Base-by-base conservation (phyloP, 2,329 filamentous ascomycete genomes). In the Ophiognomonia clavigignenti-juglandacearum region DNA sequence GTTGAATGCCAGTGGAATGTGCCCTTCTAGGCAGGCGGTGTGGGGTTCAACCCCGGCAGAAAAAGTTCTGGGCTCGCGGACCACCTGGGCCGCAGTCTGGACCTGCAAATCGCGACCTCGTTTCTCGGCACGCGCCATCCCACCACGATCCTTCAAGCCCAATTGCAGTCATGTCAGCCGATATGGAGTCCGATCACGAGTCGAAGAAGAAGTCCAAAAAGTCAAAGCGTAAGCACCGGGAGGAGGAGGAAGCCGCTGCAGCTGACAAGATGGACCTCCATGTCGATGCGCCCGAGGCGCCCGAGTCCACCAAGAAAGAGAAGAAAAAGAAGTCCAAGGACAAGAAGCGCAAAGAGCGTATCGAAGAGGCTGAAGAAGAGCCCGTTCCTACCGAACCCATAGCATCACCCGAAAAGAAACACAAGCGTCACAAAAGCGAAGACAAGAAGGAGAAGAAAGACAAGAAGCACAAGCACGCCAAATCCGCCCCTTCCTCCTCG, bases 251-350 rank as follows among this genome's bases (percentile, higher is more conserved):
- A 19, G 19, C 9, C 14, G 23, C 31, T 11, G 42, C 34, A 13
- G 45, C 43, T 27, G 53, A 54, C 18, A 46, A 42, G 47, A 54
- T 39, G 50, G 22, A 53, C 44, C 36, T 56, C 27, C 32, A 50
- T n/a, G 24, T 26, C 42, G 29, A 47, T 23, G 34, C 35, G n/a
- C 16, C 48, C 22, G 27, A 45, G 43, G 34, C 46, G 23, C 13
- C 43, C 19, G 39, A 39, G 29, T 36, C 41, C 8, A 22, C 39
- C 16, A 49, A 49, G 38, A 56, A 61, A 39, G 58, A 59, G 36
- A 60, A 54, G 35, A 51, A 51, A 20, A 55, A 39, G 48, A 43
- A 48, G n/a, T 45, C 72, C 64, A 63, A 63, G 48, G 59, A 63
- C 31, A 56, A 55, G 39, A 49, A 69, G 63, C 43, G 48, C 26